phyloP scores from a whole-genome alignment of 2,329 filamentous ascomycete species.

The Aspergillus fijiensis region DNA sequence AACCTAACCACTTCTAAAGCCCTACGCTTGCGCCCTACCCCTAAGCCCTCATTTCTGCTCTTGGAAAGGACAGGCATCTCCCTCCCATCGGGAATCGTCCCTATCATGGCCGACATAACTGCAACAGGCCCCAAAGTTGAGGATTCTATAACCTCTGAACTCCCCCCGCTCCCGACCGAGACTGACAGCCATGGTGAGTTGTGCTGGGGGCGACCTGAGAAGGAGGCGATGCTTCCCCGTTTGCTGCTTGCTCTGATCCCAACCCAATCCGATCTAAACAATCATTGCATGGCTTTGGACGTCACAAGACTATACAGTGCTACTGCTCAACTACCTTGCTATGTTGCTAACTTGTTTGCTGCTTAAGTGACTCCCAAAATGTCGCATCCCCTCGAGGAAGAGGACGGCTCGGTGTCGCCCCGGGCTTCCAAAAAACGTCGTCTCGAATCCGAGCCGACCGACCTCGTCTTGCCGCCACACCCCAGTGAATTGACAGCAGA shows the following conservation, averaged over 20 bases:
- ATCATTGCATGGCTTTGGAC: not conserved
- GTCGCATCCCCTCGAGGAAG: slow-evolving; percentile 37
- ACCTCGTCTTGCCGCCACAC: slow-evolving; percentile 21
- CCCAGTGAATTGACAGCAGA: slow-evolving; percentile 19
- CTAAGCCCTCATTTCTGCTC: slow-evolving; percentile 52
- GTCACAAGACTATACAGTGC: not conserved
- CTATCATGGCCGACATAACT: slow-evolving; percentile 35
- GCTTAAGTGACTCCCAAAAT: slow-evolving; percentile 29
- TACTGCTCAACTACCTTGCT: not conserved
- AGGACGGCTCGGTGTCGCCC: slow-evolving; percentile 33
- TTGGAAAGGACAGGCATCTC: slow-evolving; percentile 37
- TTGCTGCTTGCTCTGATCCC: slow-evolving; percentile 7
- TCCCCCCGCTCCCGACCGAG: slow-evolving; percentile 30
- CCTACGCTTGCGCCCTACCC: slow-evolving; percentile 49
- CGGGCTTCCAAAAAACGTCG: slow-evolving; percentile 43
- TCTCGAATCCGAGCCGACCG: slow-evolving; percentile 32
- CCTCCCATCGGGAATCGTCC: slow-evolving; percentile 22
- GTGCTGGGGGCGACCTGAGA: not conserved
- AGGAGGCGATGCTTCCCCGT: not conserved
- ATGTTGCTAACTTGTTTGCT: not conserved
- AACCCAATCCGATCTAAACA: not conserved
- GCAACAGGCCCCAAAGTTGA: slow-evolving; percentile 31
- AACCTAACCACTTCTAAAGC: slow-evolving; percentile 27
- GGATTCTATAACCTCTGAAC: slow-evolving; percentile 27
- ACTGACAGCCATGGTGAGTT: slow-evolving; percentile 37